A percentile compares a stretch with the other conserved stretches of the same genome.
Evolutionary conservation across 768 basidiomycete species (phyloP).

Genomic region (Suillus variegatus): DNA sequence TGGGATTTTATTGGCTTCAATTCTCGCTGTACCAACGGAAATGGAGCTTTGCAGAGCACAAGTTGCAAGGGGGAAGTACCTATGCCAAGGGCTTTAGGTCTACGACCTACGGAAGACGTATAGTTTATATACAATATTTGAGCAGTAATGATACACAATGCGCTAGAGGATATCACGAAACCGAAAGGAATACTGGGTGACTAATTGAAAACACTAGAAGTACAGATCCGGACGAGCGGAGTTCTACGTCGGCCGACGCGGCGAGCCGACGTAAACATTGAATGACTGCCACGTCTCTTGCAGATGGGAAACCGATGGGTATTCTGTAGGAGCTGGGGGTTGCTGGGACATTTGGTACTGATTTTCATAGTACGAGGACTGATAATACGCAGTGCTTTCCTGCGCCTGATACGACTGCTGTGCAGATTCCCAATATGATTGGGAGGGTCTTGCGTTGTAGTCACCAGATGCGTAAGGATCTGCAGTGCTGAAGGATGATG

Average conservation of each 20-base stretch:
- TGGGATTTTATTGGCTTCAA: slow-evolving; percentile 54
- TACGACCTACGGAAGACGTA: background rate
- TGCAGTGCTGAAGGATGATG: background rate
- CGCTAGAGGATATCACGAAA: background rate
- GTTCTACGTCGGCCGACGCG: slow-evolving; percentile 10
- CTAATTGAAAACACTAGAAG: slow-evolving; percentile 12
- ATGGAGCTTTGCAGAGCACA: slow-evolving; percentile 75
- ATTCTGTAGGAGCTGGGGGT: slow-evolving; percentile 34
- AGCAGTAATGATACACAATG: slow-evolving; percentile 3
- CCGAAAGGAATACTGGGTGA: slow-evolving; percentile 1
- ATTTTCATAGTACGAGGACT: slow-evolving; percentile 2
- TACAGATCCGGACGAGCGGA: background rate
- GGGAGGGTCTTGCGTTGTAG: slow-evolving; percentile 8
- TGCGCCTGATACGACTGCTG: slow-evolving; percentile 6
- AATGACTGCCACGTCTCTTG: slow-evolving; percentile 75
- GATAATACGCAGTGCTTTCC: slow-evolving; percentile 10
- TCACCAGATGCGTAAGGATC: slow-evolving; percentile 7
- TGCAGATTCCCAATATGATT: slow-evolving; percentile 17
- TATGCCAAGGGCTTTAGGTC: slow-evolving; percentile 64
- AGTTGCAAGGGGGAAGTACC: slow-evolving; percentile 62
- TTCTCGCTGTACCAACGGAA: slow-evolving; percentile 53
- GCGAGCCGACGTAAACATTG: slow-evolving; percentile 52
- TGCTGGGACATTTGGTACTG: slow-evolving; percentile 17
- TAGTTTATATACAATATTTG: background rate
- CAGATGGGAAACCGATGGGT: slow-evolving; percentile 46